Conservation (phyloP, 1,284 basidiomycete genomes). For the Schizopora paradoxa region DNA sequence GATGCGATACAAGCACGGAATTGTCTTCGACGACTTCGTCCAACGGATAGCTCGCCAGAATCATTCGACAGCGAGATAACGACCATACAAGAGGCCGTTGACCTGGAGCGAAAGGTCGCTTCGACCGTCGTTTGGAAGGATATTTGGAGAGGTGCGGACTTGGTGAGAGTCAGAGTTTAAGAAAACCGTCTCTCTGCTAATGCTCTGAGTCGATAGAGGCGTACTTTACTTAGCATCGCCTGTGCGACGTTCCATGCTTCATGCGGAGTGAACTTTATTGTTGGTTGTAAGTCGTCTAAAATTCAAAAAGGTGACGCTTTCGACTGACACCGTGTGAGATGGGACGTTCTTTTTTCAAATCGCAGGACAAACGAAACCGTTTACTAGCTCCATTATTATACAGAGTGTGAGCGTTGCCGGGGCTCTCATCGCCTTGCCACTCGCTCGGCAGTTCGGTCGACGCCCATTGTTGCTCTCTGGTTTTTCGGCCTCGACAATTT, state of each 20-base stretch:
- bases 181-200: neutral
- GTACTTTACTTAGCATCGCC: conserved; percentile 18
- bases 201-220: conserved; percentile 5
- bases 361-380: conserved; percentile 16
- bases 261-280: conserved; percentile 15
- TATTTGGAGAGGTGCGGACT: conserved; percentile 18
- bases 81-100: conserved; percentile 14
- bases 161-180: conserved; percentile 7
- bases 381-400: conserved; percentile 19
- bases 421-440: conserved; percentile 10
- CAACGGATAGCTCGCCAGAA: conserved; percentile 10
- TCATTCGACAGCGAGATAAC: conserved; percentile 16
- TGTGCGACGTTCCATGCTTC: conserved; percentile 19
- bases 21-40: conserved; percentile 13
- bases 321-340: conserved; percentile 1
- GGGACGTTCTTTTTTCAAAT: conserved; percentile 21
- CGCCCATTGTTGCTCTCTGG: conserved; percentile 15
- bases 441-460: conserved; percentile 17
- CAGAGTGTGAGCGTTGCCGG: conserved; percentile 17
- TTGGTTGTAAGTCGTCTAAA: conserved; percentile 7
- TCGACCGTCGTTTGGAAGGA: conserved; percentile 13
- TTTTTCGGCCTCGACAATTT: conserved; percentile 12
- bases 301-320: neutral
- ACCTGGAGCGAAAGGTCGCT: conserved; percentile 8
- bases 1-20: conserved; percentile 12